Base-by-base conservation (phyloP, 2,329 filamentous ascomycete genomes). In the Sordariomycetes sp. region DNA sequence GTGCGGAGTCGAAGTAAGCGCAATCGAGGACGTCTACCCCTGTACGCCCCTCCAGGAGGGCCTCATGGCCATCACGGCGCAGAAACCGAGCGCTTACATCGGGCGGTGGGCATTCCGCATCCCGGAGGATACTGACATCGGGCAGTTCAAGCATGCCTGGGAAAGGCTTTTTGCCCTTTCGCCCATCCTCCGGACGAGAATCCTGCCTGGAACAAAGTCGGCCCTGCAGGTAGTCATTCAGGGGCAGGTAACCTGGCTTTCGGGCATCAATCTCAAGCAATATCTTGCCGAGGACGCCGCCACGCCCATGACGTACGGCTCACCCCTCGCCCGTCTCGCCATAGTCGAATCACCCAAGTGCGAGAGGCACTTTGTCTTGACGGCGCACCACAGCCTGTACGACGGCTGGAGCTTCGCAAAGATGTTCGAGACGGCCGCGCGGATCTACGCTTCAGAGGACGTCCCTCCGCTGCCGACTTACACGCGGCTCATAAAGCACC, bases 401-500 rank as follows among this genome's bases (percentile, higher is more conserved):
- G 67, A 68, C 56, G 65, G 66, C 8, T 22, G 32, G 13, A 54
- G 53, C 36, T 28, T 35, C n/a, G 28, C 53, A 6, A 34, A 39
- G n/a, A 28, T 54, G 36, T 35, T 54, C 17, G 28, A 24, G 22
- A 28, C 36, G 2, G 36, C 35, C 22, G 28, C 28, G 35, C 28
- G 35, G 5, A 2, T 54, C 28, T 54, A 54, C 34, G 53, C 55
- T 1, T 78, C 77, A 63, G 76, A 74, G 58, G 67, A 73, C 58
- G 78, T 78, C 60, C 76, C 79, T 64, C 63, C 20, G 68, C 71
- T 59, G 70, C 76, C 42, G 65, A 66, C 13, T 56, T 62, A 1
- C 67, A 66, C 39, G 34, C 7, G 39, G n/a, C 28, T 42, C 17
- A 42, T 42, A 4, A 13, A 12, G 5, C 36, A 45, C n/a, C 39